These are phyloP conservation scores for Fomitiporia mediterranea DNA, from an alignment of 1,284 basidiomycete genomes.

Conservation along the genomic window DNA sequence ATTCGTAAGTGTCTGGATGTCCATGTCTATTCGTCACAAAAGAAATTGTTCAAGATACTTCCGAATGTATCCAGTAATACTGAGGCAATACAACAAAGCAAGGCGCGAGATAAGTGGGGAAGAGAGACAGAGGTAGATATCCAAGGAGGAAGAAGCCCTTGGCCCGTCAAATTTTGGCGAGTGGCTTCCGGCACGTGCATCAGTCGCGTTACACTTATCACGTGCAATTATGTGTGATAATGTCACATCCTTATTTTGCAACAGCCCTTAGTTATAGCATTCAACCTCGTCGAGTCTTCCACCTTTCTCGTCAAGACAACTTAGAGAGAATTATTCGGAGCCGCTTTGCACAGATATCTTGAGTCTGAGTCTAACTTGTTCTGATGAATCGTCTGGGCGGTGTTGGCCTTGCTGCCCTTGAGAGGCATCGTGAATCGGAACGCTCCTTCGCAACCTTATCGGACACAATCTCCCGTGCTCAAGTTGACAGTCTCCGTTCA, in stretches of 20 bases:
- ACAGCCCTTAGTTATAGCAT: too few relatives aligned
- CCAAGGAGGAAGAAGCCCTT: background rate
- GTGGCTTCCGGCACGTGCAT: constrained; percentile 1
- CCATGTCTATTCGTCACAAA: constrained; percentile 44
- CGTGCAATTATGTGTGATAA: background rate
- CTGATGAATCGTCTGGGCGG: constrained; percentile 8
- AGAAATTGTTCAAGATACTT: too few relatives aligned
- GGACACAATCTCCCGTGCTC: constrained; percentile 67
- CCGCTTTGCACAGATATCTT: too few relatives aligned
- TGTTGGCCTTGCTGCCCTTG: constrained; percentile 66
- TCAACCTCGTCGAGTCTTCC: too few relatives aligned
- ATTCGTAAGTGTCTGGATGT: constrained; percentile 68
- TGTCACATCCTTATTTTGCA: background rate
- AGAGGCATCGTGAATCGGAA: constrained; percentile 66
- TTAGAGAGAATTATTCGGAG: too few relatives aligned
- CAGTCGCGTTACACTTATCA: background rate
- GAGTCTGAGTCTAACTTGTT: too few relatives aligned
- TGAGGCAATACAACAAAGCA: too few relatives aligned
- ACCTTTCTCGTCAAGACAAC: too few relatives aligned
- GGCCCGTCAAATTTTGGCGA: background rate
- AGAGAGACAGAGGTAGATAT: background rate
- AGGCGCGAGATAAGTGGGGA: background rate
- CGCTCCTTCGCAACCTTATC: constrained; percentile 81
- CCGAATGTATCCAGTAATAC: too few relatives aligned
- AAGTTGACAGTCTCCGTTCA: constrained; percentile 73